Percentiles rank a stretch among this genome's conserved stretches.
Evolutionary conservation across 2,329 filamentous ascomycete genomes (phyloP).

Genomic region (Nigrograna mackinnonii): DNA sequence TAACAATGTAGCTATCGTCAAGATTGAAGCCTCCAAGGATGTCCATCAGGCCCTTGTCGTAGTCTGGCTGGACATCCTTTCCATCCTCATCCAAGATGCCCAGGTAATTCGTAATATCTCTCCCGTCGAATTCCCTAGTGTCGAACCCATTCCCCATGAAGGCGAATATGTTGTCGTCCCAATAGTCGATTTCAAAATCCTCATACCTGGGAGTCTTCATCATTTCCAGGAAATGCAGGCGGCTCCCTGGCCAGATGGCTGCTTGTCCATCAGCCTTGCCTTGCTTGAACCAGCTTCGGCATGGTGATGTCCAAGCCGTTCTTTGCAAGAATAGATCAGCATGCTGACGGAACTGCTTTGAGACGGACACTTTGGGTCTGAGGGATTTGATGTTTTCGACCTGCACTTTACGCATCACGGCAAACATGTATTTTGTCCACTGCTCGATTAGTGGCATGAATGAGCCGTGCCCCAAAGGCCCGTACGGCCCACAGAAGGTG

Average conservation of each 20-base stretch:
- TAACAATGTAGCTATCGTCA: conserved; percentile 28
- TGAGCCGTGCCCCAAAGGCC: conserved; percentile 43
- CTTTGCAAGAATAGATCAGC: conserved; percentile 39
- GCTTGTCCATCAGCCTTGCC: conserved; percentile 36
- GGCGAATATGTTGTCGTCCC: conserved; percentile 43
- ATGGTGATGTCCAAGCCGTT: conserved; percentile 17
- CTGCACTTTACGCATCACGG: conserved; percentile 44
- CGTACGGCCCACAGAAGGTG: conserved; percentile 45
- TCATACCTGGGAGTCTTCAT: conserved; percentile 43
- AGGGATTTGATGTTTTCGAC: conserved; percentile 47
- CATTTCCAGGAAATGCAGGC: conserved; percentile 44
- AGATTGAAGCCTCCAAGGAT: conserved; percentile 39
- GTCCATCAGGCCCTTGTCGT: conserved; percentile 43
- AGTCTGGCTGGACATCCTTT: conserved; percentile 45
- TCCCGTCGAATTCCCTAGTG: conserved; percentile 44
- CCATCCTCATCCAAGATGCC: conserved; percentile 38
- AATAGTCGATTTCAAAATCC: conserved; percentile 47
- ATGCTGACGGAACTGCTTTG: conserved; percentile 42
- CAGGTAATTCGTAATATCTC: conserved; percentile 50
- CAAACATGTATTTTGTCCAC: conserved; percentile 45
- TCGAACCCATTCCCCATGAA: conserved; percentile 51
- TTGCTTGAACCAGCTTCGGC: conserved; percentile 17
- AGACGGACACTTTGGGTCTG: conserved; percentile 34
- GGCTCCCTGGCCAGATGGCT: conserved; percentile 43
- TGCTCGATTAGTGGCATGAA: conserved; percentile 47